phyloP scores from a whole-genome alignment of 257 asterid genomes.

The Coffea eugenioides region DNA sequence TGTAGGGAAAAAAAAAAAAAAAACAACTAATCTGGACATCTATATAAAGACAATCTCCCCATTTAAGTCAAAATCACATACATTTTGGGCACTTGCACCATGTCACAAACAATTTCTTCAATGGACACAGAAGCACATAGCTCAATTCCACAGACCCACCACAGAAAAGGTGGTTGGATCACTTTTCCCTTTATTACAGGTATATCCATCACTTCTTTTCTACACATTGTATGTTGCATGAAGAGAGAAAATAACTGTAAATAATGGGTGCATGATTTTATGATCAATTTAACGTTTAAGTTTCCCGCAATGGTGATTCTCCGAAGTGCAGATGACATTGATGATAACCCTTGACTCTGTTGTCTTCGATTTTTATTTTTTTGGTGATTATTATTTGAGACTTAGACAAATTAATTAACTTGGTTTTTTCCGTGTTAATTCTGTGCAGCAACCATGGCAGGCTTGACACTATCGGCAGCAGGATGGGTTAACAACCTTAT shows the following conservation, averaged over 20 bases:
- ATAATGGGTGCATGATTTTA: no score
- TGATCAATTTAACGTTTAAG: no score
- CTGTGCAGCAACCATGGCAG: constrained; percentile 22
- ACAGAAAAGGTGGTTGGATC: constrained; percentile 39
- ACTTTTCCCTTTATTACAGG: constrained; percentile 51
- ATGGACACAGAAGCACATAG: background rate
- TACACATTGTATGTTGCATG: background rate
- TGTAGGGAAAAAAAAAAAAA: no score
- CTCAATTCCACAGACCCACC: background rate
- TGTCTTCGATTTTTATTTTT: no score
- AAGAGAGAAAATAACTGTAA: background rate
- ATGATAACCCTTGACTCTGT: background rate
- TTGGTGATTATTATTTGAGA: background rate
- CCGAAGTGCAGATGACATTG: no score
- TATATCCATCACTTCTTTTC: background rate
- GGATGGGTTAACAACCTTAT: constrained; percentile 34
- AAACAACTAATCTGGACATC: background rate
- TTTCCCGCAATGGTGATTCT: background rate
- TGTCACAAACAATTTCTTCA: background rate
- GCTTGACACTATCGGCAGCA: constrained; percentile 24
- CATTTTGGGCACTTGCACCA: background rate
- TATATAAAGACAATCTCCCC: background rate
- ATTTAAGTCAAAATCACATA: background rate
- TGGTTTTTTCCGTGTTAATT: background rate
- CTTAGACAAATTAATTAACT: background rate